Evolutionary conservation across 169 alveolate species (phyloP), one percentile per base, ranked within the genome.

Genomic region (Plasmodium inui): DNA sequence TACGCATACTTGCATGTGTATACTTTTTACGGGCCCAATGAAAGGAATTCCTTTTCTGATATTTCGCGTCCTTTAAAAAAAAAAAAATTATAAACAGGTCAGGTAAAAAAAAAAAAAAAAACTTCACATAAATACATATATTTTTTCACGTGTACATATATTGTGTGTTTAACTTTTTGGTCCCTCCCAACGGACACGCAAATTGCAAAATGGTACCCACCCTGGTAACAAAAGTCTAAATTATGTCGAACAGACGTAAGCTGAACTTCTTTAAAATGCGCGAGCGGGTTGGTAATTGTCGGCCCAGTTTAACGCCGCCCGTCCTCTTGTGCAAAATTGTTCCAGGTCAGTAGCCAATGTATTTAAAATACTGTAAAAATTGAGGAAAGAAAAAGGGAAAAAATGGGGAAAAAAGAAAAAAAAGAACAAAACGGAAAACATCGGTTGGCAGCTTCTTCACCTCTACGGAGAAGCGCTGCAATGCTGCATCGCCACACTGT

Each of bases 261-360:
- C 83, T 74, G 83, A 32, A 74, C 57, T 74, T 57, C 39, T 55
- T 81, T 53, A 46, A 28, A 28, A 26, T 50, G 53, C 3, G 17
- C 79, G 19, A 53, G 32, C 50, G 61, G 3, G 46, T 50, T 53
- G 39, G 70, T 26, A 67, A 67, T 67, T 28, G 55, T 7, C n/a
- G 26, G 12, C 71, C 70, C 78, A 55, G 67, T 81, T 22, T 28
- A 81, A 81, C 14, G 39, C 28, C 74, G 4, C 34, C 9, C 37
- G 57, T 81, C 37, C 74, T 50, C 37, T 81, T 30, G 39, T 55
- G 55, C 34, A 17, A 67, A 70, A 17, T 32, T 1, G 28, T 57
- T 30, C 70, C 34, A 37, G 14, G 67, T 88, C 17, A 88, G 50
- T 88, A 88, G 34, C 94, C 94, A 78, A 88, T 88, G 71, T 88